These are phyloP conservation scores for Diplodia sapinea DNA, from an alignment of 2,329 filamentous ascomycete genomes.

Conservation along the genomic window DNA sequence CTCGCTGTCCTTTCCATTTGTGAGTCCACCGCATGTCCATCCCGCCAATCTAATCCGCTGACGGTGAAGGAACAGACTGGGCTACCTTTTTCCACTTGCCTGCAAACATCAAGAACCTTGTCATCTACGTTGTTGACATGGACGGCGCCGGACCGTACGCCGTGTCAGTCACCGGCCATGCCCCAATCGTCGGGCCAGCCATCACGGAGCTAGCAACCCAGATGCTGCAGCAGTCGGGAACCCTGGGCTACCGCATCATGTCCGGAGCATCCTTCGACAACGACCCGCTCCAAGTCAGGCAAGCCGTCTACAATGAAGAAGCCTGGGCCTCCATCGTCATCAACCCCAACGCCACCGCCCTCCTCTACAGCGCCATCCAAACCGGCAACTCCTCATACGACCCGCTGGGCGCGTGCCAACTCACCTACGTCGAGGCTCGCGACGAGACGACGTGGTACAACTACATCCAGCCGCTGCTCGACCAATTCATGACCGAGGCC, in stretches of 20 bases:
- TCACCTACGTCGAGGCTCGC: slow-evolving; percentile 61
- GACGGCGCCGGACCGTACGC: slow-evolving; percentile 63
- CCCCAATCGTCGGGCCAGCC: slow-evolving; percentile 61
- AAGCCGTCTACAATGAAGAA: slow-evolving; percentile 64
- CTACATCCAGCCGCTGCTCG: slow-evolving; percentile 61
- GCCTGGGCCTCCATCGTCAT: slow-evolving; percentile 68
- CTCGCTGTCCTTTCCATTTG: slow-evolving; percentile 62
- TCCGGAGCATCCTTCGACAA: slow-evolving; percentile 60
- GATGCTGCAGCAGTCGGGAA: slow-evolving; percentile 49
- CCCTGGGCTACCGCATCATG: slow-evolving; percentile 58
- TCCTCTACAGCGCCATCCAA: slow-evolving; percentile 61
- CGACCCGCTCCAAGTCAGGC: slow-evolving; percentile 62
- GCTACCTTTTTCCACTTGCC: slow-evolving; percentile 61
- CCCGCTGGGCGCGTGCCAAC: slow-evolving; percentile 63
- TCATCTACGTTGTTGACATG: slow-evolving; percentile 67
- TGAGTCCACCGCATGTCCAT: slow-evolving; percentile 19
- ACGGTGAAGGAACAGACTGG: slow-evolving; percentile 52
- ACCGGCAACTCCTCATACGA: slow-evolving; percentile 65
- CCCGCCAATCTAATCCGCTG: background rate
- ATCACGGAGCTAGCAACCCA: slow-evolving; percentile 55
- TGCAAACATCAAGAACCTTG: slow-evolving; percentile 55
- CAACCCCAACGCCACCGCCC: slow-evolving; percentile 65
- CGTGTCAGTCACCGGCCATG: slow-evolving; percentile 40
- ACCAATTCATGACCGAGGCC: slow-evolving; percentile 55
- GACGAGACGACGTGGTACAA: slow-evolving; percentile 61